phyloP scores from a whole-genome alignment of 2,329 filamentous ascomycete species.

The Ambrosiella xylebori region DNA sequence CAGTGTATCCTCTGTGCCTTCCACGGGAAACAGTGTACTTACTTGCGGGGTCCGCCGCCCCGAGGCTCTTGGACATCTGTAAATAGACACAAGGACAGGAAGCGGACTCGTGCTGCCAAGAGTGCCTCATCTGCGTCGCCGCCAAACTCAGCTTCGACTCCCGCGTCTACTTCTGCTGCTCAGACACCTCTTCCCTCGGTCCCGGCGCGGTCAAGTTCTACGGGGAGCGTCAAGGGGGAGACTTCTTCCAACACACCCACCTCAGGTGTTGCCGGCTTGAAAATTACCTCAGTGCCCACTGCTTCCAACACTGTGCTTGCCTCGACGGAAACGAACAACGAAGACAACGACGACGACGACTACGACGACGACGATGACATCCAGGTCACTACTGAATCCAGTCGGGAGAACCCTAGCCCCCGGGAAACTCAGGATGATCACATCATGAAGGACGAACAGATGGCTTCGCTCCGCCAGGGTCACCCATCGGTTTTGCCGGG shows the following conservation, averaged over 20 bases:
- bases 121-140: conserved; percentile 1
- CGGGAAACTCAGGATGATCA: neutral
- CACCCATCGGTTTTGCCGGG: neutral
- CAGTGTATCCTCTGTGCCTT: conserved; percentile 49
- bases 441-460: neutral
- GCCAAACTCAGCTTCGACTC: conserved; percentile 1
- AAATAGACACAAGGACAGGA: conserved; percentile 15
- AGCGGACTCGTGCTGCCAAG: conserved; percentile 11
- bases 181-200: conserved; percentile 1
- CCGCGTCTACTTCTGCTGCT: conserved; percentile 12
- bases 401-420: neutral
- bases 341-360: too few species aligned
- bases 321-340: too few species aligned
- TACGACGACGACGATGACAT: conserved; percentile 11
- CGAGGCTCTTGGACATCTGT: conserved; percentile 18
- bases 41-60: conserved; percentile 27
- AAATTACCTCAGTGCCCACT: neutral
- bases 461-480: neutral
- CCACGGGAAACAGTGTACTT: conserved; percentile 50
- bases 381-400: conserved; percentile 5
- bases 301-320: neutral
- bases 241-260: neutral
- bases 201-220: neutral
- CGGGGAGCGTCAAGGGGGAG: neutral
- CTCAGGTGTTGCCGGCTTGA: neutral